Evolutionary conservation across 2,329 filamentous ascomycete genomes (phyloP), one percentile per base, ranked within the genome.

Genomic region (Aspergillus unguis): DNA sequence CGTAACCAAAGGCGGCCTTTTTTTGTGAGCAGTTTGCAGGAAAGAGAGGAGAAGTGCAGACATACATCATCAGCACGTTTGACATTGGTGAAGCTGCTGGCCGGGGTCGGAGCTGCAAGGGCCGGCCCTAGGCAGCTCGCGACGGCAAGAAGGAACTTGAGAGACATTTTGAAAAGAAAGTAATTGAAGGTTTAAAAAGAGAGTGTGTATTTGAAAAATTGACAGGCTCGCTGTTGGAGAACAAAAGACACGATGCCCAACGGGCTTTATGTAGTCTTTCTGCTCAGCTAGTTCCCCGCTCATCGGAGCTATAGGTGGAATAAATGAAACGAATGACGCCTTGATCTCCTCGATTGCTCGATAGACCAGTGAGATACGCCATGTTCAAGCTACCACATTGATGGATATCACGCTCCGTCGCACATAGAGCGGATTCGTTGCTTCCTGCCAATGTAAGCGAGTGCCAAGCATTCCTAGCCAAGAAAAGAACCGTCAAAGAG

Each of bases 1-100:
- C 77, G 60, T 76, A 80, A 28, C 78, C 78, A 40, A 69, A 65
- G 28, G 65, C 65, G 23, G 56, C 55, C 61, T 67, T 25, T 31
- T 8, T 32, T 4, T 5, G 31, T 55, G 3, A 48, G 28, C 28
- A n/a, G 6, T 26, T 29, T 29, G 28, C 23, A 0, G 1, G n/a
- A 5, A 9, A 23, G 27, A 11, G 9, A 5, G 26, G 17, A 26
- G 28, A 9, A 27, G 3, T 31, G n/a, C n/a, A 40, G 37, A 48
- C 62, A 44, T 41, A 66, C 65, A 50, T 67, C 64, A 8, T 59
- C 50, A 46, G 62, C 64, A 10, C 65, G 63, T 58, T 68, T 68
- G 36, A 5, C 7, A 23, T 38, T 38, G 36, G 25, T 58, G n/a
- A 60, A 26, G 10, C 41, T 43, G 28, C 35, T 56, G 32, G 62